Evolutionary conservation across 495 filamentous ascomycete species (phyloP).

Genomic region (Elasticomyces elasticus): DNA sequence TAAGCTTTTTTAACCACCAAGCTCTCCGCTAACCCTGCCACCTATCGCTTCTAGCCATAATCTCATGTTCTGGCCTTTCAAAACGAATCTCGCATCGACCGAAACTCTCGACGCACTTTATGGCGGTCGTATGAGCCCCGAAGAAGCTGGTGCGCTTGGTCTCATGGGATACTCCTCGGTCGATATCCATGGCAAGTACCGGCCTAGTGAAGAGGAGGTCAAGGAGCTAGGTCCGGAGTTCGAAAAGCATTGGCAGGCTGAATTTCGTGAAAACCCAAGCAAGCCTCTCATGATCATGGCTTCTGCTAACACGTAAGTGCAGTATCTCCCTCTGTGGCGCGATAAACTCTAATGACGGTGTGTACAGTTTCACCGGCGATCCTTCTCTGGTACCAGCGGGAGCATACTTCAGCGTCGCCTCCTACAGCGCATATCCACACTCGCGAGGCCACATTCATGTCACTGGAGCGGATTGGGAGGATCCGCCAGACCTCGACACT

Average conservation of each 20-base stretch:
- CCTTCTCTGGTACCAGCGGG: constrained; percentile 24
- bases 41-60: too few species aligned
- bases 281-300: constrained; percentile 16
- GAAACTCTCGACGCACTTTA: constrained; percentile 25
- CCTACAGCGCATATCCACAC: constrained; percentile 42
- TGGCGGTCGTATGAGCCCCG: constrained; percentile 25
- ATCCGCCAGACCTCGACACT: constrained; percentile 30
- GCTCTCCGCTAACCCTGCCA: too few species aligned
- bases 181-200: constrained; percentile 33
- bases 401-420: constrained; percentile 32
- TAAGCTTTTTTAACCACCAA: too few species aligned
- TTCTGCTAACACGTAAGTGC: constrained; percentile 18
- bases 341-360: constrained; percentile 10
- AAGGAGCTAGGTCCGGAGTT: constrained; percentile 20
- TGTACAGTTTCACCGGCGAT: constrained; percentile 23
- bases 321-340: background rate
- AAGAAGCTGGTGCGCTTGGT: constrained; percentile 21
- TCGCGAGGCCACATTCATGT: constrained; percentile 49
- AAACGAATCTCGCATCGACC: constrained; percentile 10
- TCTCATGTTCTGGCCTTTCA: constrained; percentile 14
- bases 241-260: constrained; percentile 16
- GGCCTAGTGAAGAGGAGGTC: constrained; percentile 21
- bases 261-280: constrained; percentile 16
- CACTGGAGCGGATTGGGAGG: constrained; percentile 27
- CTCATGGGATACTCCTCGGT: constrained; percentile 39